A percentile compares a stretch with the other conserved stretches of the same genome.
phyloP scores from a whole-genome alignment of 2,329 filamentous ascomycete species.

The Pestalotiopsis sp. region DNA sequence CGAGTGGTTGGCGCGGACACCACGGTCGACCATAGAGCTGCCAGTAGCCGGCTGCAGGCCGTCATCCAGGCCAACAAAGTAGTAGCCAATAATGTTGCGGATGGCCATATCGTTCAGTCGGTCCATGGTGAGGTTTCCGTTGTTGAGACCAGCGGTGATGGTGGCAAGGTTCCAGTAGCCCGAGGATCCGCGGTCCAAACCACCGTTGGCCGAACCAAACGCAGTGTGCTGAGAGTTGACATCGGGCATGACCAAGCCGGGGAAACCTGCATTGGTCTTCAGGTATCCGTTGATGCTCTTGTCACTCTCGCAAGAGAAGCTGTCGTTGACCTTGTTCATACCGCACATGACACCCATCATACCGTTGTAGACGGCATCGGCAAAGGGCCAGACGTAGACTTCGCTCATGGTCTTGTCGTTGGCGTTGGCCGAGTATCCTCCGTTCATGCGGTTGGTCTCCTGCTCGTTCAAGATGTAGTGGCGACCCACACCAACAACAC shows the following conservation, averaged over 20 bases:
- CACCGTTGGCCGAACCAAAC: conserved; percentile 8
- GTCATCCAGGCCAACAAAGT: conserved; percentile 17
- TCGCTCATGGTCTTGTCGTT: conserved; percentile 29
- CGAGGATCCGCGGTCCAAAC: not conserved
- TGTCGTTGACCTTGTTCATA: conserved; percentile 28
- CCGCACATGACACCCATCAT: conserved; percentile 27
- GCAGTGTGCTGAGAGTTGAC: not conserved
- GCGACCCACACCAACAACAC: conserved; percentile 6
- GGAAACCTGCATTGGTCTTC: conserved; percentile 32
- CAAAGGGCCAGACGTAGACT: conserved; percentile 26
- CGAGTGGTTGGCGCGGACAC: conserved; percentile 18
- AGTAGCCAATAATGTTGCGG: conserved; percentile 19
- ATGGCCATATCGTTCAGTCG: conserved; percentile 22
- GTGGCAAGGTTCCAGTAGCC: conserved; percentile 8
- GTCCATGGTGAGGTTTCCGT: conserved; percentile 18
- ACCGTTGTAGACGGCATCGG: conserved; percentile 23
- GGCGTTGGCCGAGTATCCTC: conserved; percentile 18
- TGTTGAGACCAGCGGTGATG: conserved; percentile 10
- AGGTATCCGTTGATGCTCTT: conserved; percentile 25
- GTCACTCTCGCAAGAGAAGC: conserved; percentile 27
- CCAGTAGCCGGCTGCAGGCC: conserved; percentile 13
- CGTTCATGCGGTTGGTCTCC: conserved; percentile 18
- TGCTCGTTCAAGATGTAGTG: conserved; percentile 20
- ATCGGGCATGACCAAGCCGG: conserved; percentile 16
- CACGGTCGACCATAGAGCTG: not conserved